phyloP scores from a whole-genome alignment of 805 yeast genomes.

The Teunomyces kruisii region DNA sequence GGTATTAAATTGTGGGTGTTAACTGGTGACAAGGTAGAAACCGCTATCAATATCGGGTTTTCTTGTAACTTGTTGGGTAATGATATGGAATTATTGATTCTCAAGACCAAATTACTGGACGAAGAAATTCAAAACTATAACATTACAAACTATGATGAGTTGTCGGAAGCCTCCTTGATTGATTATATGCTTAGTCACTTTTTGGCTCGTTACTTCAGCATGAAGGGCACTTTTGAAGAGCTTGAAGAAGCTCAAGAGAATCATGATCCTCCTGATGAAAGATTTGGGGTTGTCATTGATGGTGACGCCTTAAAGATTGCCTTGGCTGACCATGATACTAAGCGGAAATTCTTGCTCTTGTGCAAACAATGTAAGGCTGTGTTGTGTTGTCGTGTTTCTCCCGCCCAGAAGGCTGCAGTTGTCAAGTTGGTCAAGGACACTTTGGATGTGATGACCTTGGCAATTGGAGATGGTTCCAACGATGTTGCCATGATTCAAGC shows the following conservation, averaged over 20 bases:
- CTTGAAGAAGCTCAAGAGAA: constrained; percentile 53
- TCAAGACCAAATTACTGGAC: constrained; percentile 36
- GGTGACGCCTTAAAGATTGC: constrained; percentile 60
- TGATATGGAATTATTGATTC: constrained; percentile 65
- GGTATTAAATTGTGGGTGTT: constrained; percentile 83
- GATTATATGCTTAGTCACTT: constrained; percentile 51
- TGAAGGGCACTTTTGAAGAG: constrained; percentile 61
- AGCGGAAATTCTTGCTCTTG: constrained; percentile 60
- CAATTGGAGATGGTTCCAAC: constrained; percentile 85
- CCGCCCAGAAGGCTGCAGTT: constrained; percentile 78
- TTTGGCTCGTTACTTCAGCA: constrained; percentile 52
- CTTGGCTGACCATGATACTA: constrained; percentile 31
- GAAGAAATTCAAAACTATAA: constrained; percentile 26
- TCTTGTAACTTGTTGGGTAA: constrained; percentile 69
- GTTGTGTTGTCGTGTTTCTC: constrained; percentile 82
- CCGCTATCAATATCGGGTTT: constrained; percentile 82
- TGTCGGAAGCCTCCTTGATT: constrained; percentile 35
- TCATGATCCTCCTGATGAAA: constrained; percentile 62
- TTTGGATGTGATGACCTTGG: constrained; percentile 72
- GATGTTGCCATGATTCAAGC: constrained; percentile 89
- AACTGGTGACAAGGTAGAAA: constrained; percentile 81
- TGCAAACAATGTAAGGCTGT: constrained; percentile 78
- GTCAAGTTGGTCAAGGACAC: constrained; percentile 64
- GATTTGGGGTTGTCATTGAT: constrained; percentile 64
- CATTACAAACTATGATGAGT: constrained; percentile 15